These are phyloP conservation scores for Panicum miliaceum DNA, from an alignment of 176 grass and related monocot species.

Conservation along the genomic window DNA sequence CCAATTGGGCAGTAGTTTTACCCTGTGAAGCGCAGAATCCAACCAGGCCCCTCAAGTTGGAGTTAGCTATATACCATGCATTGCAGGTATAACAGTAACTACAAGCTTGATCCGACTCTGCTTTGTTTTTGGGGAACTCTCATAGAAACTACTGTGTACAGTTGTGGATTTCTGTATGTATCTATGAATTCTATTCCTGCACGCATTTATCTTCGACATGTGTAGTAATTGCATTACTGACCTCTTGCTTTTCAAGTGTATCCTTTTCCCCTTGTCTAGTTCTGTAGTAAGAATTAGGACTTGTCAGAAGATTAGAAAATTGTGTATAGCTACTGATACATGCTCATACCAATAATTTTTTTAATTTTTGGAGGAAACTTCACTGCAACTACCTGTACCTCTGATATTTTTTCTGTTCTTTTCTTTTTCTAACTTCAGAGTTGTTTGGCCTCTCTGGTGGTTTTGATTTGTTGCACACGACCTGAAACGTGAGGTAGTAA, in stretches of 20 bases:
- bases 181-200: background rate
- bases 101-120: background rate
- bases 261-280: background rate
- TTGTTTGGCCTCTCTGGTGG: background rate
- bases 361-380: background rate
- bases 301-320: constrained; percentile 7
- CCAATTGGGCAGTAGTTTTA: constrained; percentile 82
- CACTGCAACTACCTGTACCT: background rate
- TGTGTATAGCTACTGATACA: background rate
- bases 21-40: constrained; percentile 55
- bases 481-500: background rate
- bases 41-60: constrained; percentile 63
- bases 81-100: constrained; percentile 48
- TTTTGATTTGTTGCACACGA: constrained; percentile 17
- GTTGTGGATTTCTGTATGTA: background rate
- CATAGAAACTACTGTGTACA: constrained; percentile 6
- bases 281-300: background rate
- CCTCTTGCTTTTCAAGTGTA: constrained; percentile 1
- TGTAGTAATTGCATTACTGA: background rate
- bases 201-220: background rate
- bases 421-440: too few species aligned
- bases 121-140: background rate
- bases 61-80: constrained; percentile 77
- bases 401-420: background rate
- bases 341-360: background rate